Conservation (phyloP, 192 early-diverging fungal species). For the Linnemannia hyalina region DNA sequence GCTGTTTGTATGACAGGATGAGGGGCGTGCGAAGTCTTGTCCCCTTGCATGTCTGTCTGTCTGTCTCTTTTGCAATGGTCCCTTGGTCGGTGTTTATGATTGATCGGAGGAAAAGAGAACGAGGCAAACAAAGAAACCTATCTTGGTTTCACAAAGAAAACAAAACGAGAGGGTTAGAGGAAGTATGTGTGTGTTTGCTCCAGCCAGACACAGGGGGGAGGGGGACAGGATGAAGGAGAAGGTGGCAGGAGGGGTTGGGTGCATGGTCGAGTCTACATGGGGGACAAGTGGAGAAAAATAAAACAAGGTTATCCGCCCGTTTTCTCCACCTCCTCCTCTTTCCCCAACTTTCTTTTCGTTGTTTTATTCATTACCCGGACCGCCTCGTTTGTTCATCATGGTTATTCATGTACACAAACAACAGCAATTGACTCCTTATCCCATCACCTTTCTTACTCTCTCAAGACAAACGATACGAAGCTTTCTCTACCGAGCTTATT, state of each 20-base stretch:
- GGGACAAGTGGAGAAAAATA: background rate
- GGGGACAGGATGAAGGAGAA: background rate
- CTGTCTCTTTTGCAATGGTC: background rate
- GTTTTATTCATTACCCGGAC: background rate
- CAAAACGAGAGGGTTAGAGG: background rate
- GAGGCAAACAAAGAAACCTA: background rate
- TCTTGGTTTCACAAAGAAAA: slow-evolving; percentile 6
- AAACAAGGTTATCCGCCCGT: background rate
- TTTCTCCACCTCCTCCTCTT: background rate
- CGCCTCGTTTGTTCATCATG: background rate
- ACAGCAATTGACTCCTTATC: background rate
- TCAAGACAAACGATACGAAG: background rate
- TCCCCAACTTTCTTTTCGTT: background rate
- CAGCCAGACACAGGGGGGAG: too few species aligned
- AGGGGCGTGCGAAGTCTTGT: background rate
- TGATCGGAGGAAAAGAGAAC: background rate
- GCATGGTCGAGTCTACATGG: background rate
- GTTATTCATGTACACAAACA: background rate
- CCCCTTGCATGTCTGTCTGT: background rate
- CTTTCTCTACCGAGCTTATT: background rate
- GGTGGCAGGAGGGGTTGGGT: background rate
- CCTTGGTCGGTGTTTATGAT: background rate
- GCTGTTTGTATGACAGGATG: background rate
- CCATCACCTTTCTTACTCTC: background rate
- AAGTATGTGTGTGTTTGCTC: background rate